Percentiles rank a stretch among this genome's conserved stretches.
Evolutionary conservation across 192 early-diverging fungal species (phyloP).

Genomic region (Coemansia sp.): DNA sequence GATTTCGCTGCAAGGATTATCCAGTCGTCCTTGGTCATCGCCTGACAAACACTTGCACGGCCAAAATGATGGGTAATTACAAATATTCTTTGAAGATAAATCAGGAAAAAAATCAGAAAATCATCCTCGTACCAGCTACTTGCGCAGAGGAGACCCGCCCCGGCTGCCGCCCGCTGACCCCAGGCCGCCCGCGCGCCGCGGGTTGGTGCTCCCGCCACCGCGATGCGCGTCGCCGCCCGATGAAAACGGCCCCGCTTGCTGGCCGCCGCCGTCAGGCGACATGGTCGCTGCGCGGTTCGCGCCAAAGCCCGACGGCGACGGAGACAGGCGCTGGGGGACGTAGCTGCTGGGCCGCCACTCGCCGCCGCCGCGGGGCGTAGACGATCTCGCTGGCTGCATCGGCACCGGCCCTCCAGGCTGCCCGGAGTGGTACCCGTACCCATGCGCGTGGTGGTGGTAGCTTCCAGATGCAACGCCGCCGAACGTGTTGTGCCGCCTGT

Average conservation of each 20-base stretch:
- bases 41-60: background rate
- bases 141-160: conserved; percentile 10
- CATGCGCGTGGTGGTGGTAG: conserved; percentile 1
- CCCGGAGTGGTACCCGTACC: conserved; percentile 7
- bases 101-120: conserved; percentile 1
- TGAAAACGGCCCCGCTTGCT: conserved; percentile 1
- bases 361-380: conserved; percentile 18
- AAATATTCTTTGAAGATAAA: background rate
- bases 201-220: conserved; percentile 4
- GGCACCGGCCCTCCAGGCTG: background rate
- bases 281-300: conserved; percentile 11
- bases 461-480: conserved; percentile 8
- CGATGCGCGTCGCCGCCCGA: conserved; percentile 2
- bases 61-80: background rate
- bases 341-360: conserved; percentile 31
- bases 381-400: conserved; percentile 13
- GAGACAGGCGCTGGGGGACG: conserved; percentile 20
- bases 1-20: too few species aligned
- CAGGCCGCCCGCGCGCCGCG: conserved; percentile 8
- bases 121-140: background rate
- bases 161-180: conserved; percentile 11
- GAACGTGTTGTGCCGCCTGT: conserved; percentile 31
- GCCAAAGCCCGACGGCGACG: conserved; percentile 11
- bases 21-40: background rate
- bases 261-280: conserved; percentile 17